phyloP scores from a whole-genome alignment of 257 asterid species.

The Jacaranda mimosifolia region DNA sequence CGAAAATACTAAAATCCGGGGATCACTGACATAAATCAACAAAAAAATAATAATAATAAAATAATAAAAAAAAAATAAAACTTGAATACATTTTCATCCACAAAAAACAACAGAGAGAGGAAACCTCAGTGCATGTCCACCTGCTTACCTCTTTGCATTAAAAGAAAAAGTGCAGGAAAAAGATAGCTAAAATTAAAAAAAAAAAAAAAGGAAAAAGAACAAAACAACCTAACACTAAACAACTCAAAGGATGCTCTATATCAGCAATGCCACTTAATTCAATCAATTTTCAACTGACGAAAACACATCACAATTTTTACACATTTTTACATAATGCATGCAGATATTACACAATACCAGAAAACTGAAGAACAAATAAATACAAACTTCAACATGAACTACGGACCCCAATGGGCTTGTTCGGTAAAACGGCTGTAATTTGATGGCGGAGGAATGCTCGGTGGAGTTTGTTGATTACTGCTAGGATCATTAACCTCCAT shows the following conservation, averaged over 20 bases:
- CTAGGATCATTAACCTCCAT: conserved; percentile 43
- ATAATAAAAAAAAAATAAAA: not conserved
- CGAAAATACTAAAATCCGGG: not conserved
- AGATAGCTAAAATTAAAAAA: not conserved
- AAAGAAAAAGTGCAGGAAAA: not conserved
- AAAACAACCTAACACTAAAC: not conserved
- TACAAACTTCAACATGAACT: not conserved
- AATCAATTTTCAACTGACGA: not conserved
- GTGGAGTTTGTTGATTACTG: conserved; percentile 33
- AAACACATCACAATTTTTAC: not conserved
- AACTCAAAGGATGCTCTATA: not conserved
- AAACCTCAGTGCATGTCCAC: not conserved
- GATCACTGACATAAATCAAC: not conserved
- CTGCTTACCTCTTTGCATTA: not conserved
- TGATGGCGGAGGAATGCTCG: conserved; percentile 21
- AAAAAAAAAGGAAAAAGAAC: too few species aligned
- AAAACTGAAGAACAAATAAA: not conserved
- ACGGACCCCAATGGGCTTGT: conserved; percentile 39
- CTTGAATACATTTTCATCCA: not conserved
- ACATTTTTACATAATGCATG: not conserved
- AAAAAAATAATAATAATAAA: too few species aligned
- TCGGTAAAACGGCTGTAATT: conserved; percentile 20
- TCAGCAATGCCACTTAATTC: not conserved
- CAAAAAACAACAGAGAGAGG: not conserved
- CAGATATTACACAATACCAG: not conserved